Evolutionary conservation across 1,139 yeast genomes (phyloP).

Genomic region (Geotrichum bryndzae): DNA sequence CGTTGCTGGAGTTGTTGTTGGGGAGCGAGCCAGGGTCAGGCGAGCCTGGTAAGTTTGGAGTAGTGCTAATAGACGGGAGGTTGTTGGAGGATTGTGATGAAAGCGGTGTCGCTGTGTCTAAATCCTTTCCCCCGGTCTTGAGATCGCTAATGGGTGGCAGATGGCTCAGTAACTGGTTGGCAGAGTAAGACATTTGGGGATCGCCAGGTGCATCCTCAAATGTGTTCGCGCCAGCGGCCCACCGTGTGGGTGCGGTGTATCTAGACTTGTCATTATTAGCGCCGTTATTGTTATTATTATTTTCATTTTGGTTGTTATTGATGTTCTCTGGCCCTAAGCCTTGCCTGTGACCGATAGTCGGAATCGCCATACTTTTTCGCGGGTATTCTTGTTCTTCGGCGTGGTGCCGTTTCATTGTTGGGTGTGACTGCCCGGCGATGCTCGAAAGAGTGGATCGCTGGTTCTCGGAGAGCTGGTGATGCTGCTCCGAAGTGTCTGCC

Average conservation of each 20-base stretch:
- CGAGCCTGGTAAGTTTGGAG: constrained; percentile 9
- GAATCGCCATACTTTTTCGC: constrained; percentile 7
- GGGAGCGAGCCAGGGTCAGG: constrained; percentile 4
- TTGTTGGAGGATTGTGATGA: constrained; percentile 6
- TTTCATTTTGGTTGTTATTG: no score
- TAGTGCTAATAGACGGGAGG: constrained; percentile 12
- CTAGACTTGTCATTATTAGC: background rate
- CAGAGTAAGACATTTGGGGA: background rate
- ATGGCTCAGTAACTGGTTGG: background rate
- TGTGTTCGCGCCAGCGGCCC: background rate
- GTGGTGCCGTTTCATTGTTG: background rate
- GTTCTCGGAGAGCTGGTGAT: constrained; percentile 9
- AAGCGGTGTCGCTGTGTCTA: background rate
- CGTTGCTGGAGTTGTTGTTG: background rate
- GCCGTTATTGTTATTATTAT: background rate
- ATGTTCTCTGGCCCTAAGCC: background rate
- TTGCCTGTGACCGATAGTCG: background rate
- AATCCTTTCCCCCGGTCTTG: constrained; percentile 2
- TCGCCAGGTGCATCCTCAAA: background rate
- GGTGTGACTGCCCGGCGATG: background rate
- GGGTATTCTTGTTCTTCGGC: constrained; percentile 2
- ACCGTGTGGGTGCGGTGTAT: background rate
- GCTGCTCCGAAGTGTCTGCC: constrained; percentile 16
- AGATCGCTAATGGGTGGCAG: constrained; percentile 12
- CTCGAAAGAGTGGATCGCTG: background rate